Percentiles rank a stretch among this genome's conserved stretches.
Conservation (phyloP, 2,329 filamentous ascomycete species). For the Sporothrix sp. region DNA sequence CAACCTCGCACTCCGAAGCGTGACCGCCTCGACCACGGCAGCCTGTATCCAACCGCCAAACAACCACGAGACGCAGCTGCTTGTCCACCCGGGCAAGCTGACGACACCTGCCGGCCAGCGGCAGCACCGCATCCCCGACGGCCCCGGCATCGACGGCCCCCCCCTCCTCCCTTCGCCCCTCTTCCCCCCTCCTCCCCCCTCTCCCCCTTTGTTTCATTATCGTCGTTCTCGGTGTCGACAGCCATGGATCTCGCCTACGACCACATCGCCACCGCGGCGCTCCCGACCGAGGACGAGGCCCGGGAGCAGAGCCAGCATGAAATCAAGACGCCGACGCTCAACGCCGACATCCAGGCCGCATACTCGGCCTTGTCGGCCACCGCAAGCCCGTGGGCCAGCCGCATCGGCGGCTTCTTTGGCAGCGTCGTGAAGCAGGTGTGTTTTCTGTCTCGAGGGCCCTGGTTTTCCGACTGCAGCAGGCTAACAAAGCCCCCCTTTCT, state of each 20-base stretch:
- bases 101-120: no score
- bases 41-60: conserved; percentile 2
- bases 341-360: conserved; percentile 84
- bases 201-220: neutral
- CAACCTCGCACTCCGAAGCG: neutral
- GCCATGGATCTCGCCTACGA: conserved; percentile 95
- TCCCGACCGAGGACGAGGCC: conserved; percentile 49
- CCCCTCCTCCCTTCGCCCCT: neutral
- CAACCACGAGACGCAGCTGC: neutral
- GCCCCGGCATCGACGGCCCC: neutral
- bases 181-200: neutral
- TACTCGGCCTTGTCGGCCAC: conserved; percentile 89
- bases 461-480: no score
- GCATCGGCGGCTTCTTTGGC: conserved; percentile 78
- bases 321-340: conserved; percentile 48
- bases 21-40: conserved; percentile 8
- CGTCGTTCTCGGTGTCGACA: neutral
- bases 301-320: conserved; percentile 25
- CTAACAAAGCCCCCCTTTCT: no score
- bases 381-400: conserved; percentile 80
- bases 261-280: conserved; percentile 79
- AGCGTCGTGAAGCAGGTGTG: conserved; percentile 83
- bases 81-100: no score
- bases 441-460: conserved; percentile 13
- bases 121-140: neutral